Conservation (phyloP, 2,329 filamentous ascomycete species). For the Xylariaceae sp. region DNA sequence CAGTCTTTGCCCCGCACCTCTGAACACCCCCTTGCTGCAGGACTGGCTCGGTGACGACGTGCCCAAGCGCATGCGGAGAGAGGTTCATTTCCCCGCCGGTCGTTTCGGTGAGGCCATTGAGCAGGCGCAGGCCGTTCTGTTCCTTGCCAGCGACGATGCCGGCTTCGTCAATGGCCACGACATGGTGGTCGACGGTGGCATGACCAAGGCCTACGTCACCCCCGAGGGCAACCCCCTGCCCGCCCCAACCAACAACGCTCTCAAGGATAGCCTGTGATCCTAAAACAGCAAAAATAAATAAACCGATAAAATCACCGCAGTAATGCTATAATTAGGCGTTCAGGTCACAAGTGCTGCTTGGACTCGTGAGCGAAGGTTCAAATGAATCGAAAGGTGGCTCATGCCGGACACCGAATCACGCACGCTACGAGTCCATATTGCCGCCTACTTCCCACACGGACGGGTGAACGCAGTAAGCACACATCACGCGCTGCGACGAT, state of each 20-base stretch:
- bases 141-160: conserved; percentile 80
- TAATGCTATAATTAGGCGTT: background rate
- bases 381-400: background rate
- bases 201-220: conserved; percentile 86
- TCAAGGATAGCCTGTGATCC: conserved; percentile 42
- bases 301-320: background rate
- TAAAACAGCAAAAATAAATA: background rate
- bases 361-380: background rate
- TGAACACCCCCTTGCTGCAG: conserved; percentile 88
- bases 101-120: conserved; percentile 92
- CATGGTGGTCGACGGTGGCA: conserved; percentile 91
- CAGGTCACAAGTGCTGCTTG: background rate
- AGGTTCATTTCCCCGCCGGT: conserved; percentile 83
- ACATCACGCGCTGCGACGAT: background rate
- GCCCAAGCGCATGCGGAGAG: conserved; percentile 73
- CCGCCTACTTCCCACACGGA: background rate
- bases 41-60: conserved; percentile 88
- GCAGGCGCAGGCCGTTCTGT: conserved; percentile 83
- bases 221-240: conserved; percentile 52
- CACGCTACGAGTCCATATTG: background rate
- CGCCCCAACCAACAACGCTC: conserved; percentile 57
- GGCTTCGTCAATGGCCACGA: conserved; percentile 88
- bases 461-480: background rate
- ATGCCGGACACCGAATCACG: background rate
- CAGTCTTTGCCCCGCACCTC: conserved; percentile 78